phyloP scores from a whole-genome alignment of 164 flowering plant species.

The Tetracentron sinense region DNA sequence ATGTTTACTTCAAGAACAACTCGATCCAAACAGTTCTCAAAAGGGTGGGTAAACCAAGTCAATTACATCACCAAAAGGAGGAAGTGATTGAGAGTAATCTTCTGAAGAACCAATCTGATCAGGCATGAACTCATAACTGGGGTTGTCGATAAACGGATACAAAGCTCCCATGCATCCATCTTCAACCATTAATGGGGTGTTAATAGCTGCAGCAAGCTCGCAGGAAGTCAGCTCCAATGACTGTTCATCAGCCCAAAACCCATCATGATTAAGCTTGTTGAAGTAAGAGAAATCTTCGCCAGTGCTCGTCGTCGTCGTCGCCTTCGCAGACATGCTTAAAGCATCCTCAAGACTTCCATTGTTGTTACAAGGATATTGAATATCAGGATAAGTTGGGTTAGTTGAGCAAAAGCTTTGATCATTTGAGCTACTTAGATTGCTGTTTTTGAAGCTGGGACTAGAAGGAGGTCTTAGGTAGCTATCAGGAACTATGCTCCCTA shows the following conservation, averaged over 20 bases:
- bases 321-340: constrained; percentile 1
- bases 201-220: constrained; percentile 32
- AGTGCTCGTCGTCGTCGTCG: constrained; percentile 4
- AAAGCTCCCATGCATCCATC: constrained; percentile 47
- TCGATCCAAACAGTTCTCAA: constrained; percentile 19
- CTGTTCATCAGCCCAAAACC: constrained; percentile 31
- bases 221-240: constrained; percentile 26
- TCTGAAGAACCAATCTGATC: constrained; percentile 27
- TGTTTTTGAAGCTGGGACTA: constrained; percentile 12
- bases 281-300: constrained; percentile 12
- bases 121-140: constrained; percentile 27
- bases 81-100: constrained; percentile 20
- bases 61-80: constrained; percentile 33
- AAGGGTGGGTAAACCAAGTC: constrained; percentile 44
- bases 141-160: constrained; percentile 30
- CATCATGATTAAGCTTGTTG: constrained; percentile 33
- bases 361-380: constrained; percentile 8
- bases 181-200: constrained; percentile 41
- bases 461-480: constrained; percentile 56
- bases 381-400: constrained; percentile 12
- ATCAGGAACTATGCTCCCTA: constrained; percentile 76
- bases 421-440: constrained; percentile 1
- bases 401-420: constrained; percentile 11
- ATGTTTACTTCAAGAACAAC: constrained; percentile 10
- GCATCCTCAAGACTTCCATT: constrained; percentile 11